These are phyloP conservation scores for Loxodes magnus DNA, from an alignment of 73 alveolate species.

Conservation along the genomic window DNA sequence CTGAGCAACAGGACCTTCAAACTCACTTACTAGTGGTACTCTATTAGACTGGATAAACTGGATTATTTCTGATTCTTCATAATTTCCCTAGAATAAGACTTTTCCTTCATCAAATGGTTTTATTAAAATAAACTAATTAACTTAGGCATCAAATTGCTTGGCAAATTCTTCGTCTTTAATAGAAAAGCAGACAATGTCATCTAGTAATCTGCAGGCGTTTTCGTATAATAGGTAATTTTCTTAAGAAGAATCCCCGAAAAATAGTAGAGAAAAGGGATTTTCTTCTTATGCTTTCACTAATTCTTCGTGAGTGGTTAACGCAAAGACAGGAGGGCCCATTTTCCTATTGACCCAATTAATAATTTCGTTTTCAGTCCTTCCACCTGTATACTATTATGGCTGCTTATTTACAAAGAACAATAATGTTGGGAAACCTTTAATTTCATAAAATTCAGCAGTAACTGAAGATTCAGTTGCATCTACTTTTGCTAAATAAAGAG, in stretches of 20 bases:
- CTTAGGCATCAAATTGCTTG: conserved; percentile 24
- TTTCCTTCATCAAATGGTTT: conserved; percentile 63
- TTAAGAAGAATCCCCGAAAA: conserved; percentile 7
- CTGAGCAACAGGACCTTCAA: conserved; percentile 74
- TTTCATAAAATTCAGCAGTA: conserved; percentile 63
- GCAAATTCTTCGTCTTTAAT: conserved; percentile 37
- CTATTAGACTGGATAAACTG: conserved; percentile 44
- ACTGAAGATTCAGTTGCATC: conserved; percentile 80
- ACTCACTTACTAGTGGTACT: conserved; percentile 72
- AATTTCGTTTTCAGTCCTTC: conserved; percentile 76
- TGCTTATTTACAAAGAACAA: conserved; percentile 48
- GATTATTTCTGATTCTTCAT: conserved; percentile 31
- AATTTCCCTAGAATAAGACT: conserved; percentile 47
- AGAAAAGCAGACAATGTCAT: conserved; percentile 62
- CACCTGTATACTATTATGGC: conserved; percentile 72
- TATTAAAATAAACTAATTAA: conserved; percentile 39
- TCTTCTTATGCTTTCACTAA: conserved; percentile 38
- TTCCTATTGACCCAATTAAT: conserved; percentile 83
- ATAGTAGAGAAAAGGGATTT: conserved; percentile 24
- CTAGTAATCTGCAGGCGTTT: conserved; percentile 47
- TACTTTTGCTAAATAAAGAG: conserved; percentile 70
- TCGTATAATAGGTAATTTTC: conserved; percentile 32
- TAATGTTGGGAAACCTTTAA: conserved; percentile 90
- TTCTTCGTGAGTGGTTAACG: conserved; percentile 39
- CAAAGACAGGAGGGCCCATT: conserved; percentile 72